Base-by-base conservation (phyloP, 1,139 yeast species). In the Debaryomyces udenii region DNA sequence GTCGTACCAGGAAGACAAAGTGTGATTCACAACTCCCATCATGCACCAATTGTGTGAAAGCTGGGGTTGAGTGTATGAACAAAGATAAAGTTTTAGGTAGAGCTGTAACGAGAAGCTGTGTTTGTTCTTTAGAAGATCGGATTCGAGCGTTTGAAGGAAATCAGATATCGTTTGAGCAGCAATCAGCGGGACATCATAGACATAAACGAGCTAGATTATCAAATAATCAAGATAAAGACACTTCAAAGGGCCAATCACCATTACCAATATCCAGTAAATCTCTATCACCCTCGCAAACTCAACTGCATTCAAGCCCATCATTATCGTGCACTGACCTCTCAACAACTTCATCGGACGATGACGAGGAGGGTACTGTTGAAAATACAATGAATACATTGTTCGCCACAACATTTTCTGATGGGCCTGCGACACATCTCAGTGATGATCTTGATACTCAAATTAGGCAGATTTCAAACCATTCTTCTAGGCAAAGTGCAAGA, bases 401-500 rank as follows among this genome's bases (percentile, higher is more conserved):
- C 3, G 33, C 41, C 9, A 13, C 45, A 6, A 34, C 39, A 6
- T 37, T 43, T 16, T n/a, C 31, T 4, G 47, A 40, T 3, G 45
- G 43, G 5, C 24, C 36, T 15, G 40, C 30, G 3, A 14, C 42
- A 13, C 37, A 17, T 11, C 45, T 45, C 11, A 45, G 45, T 29
- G 45, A 41, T n/a, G 45, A 43, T 31, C 31, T 36, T 20, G 38
- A 35, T 14, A 13, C 11, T 31, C 45, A 39, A 29, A 40, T 46
- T 10, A 13, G 39, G n/a, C 34, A 42, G 15, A 40, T 38, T 23
- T 34, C 45, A 6, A 27, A 32, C 15, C 26, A 24, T 9, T n/a
- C n/a, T n/a, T n/a, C n/a, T n/a, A n/a, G n/a, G n/a, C n/a, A n/a
- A n/a, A n/a, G n/a, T n/a, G n/a, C n/a, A n/a, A n/a, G n/a, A n/a